These are phyloP conservation scores for Tagetes patula DNA, from an alignment of 129 eudicot species.

Conservation along the genomic window DNA sequence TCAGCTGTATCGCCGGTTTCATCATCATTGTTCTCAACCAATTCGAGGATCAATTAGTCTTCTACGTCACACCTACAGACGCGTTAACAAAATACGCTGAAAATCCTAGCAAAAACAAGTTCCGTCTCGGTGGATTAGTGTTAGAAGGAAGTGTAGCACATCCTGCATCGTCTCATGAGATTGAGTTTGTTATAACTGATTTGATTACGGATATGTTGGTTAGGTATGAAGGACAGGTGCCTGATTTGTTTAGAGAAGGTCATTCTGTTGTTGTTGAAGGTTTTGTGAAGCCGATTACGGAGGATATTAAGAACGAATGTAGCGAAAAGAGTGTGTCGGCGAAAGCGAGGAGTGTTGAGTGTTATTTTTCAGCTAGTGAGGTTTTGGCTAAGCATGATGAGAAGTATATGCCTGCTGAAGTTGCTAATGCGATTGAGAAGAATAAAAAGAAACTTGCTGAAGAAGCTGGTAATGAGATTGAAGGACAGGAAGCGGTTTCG, in stretches of 20 bases:
- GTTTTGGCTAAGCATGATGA: constrained; percentile 98
- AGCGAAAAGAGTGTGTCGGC: constrained; percentile 40
- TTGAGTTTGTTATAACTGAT: constrained; percentile 84
- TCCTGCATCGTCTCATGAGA: constrained; percentile 57
- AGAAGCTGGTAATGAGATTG: constrained; percentile 30
- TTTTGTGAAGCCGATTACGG: constrained; percentile 62
- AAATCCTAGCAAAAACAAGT: constrained; percentile 62
- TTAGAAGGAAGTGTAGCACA: constrained; percentile 67
- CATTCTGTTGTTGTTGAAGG: constrained; percentile 98
- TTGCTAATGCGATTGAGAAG: constrained; percentile 80
- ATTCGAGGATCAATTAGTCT: constrained; percentile 82
- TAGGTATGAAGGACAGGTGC: constrained; percentile 76
- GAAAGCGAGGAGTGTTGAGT: constrained; percentile 75
- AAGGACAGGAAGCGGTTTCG: constrained; percentile 27
- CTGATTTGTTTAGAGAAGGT: constrained; percentile 91
- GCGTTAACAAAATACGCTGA: constrained; percentile 54
- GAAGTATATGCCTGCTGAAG: constrained; percentile 97
- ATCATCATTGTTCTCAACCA: constrained; percentile 71
- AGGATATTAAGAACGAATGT: constrained; percentile 39
- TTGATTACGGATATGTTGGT: constrained; percentile 78
- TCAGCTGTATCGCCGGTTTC: constrained; percentile 87
- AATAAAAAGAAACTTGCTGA: constrained; percentile 62
- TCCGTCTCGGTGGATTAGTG: constrained; percentile 82
- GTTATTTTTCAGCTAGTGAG: constrained; percentile 79
- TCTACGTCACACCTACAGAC: constrained; percentile 83